Percentiles rank a stretch among this genome's conserved stretches.
Evolutionary conservation across 345 rosid genomes (phyloP).

Genomic region (Eucalyptus pumila): DNA sequence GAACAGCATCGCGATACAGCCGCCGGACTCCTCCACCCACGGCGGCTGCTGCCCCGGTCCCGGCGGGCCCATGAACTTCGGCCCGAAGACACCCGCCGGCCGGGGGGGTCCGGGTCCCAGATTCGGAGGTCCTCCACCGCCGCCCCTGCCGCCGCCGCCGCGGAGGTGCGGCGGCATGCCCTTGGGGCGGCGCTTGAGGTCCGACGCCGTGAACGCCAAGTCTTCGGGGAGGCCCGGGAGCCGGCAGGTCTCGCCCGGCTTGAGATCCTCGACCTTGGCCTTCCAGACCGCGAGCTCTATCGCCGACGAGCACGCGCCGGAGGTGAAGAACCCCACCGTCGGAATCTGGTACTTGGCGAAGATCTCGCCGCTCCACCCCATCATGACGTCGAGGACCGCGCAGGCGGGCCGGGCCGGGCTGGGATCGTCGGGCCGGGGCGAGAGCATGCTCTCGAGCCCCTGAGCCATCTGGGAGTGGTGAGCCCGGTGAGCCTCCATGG

Average conservation of each 20-base stretch:
- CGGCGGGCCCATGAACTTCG: slow-evolving; percentile 9
- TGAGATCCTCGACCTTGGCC: neutral
- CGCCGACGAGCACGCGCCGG: slow-evolving; percentile 14
- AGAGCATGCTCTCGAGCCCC: neutral
- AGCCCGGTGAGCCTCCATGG: neutral
- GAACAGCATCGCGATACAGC: slow-evolving; percentile 6
- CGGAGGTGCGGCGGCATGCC: neutral
- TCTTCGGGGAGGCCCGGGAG: slow-evolving; percentile 13
- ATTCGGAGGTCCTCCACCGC: neutral
- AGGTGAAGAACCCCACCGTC: slow-evolving; percentile 14
- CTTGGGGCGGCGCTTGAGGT: neutral
- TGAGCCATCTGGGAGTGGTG: neutral
- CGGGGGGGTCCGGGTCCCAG: neutral
- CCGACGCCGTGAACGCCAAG: slow-evolving; percentile 3
- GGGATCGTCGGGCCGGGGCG: neutral
- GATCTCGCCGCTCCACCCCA: slow-evolving; percentile 3
- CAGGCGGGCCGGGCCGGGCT: neutral
- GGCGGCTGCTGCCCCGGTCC: slow-evolving; percentile 17
- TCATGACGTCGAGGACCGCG: slow-evolving; percentile 1
- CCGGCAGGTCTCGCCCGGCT: slow-evolving; percentile 1
- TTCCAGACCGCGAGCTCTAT: slow-evolving; percentile 13
- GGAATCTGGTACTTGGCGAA: slow-evolving; percentile 4
- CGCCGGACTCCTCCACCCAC: slow-evolving; percentile 6
- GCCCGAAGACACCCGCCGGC: neutral
- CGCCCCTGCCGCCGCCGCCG: neutral